Conservation (phyloP, 495 filamentous ascomycete species). For the Venustampulla echinocandica region DNA sequence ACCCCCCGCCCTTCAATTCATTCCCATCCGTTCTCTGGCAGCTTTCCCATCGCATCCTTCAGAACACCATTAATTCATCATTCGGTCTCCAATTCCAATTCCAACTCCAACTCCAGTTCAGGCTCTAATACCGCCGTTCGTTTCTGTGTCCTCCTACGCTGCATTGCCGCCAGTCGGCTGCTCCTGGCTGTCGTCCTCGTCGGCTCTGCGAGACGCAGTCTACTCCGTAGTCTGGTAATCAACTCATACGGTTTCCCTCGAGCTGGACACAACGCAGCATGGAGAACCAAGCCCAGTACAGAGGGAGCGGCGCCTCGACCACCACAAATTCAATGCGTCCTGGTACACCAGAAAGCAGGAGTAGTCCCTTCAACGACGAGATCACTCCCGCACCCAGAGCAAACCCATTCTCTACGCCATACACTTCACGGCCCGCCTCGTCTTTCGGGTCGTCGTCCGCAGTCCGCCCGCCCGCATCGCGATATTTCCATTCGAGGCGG, state of each 20-base stretch:
- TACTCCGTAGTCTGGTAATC: no score
- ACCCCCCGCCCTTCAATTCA: no score
- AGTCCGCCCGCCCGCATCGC: constrained; percentile 28
- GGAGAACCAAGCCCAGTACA: constrained; percentile 12
- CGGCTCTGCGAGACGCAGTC: background rate
- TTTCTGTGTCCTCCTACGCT: background rate
- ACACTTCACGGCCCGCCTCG: constrained; percentile 44
- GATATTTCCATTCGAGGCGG: constrained; percentile 69
- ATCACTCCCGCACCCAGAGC: constrained; percentile 20
- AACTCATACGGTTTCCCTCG: no score
- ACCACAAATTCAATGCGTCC: constrained; percentile 21
- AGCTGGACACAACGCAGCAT: no score
- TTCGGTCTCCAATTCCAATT: no score
- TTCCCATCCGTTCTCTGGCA: no score
- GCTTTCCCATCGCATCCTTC: no score
- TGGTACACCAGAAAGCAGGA: constrained; percentile 22
- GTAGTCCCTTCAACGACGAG: constrained; percentile 22
- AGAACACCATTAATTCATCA: no score
- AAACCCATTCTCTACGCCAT: constrained; percentile 53
- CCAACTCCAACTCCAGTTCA: no score
- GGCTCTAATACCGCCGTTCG: background rate
- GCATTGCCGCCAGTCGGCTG: background rate
- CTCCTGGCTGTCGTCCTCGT: background rate
- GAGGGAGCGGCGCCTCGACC: constrained; percentile 10
- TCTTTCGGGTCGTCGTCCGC: constrained; percentile 42